These are phyloP conservation scores for Mediolabrus comicus DNA, from an alignment of 108 stramenopile genomes.

Conservation along the genomic window DNA sequence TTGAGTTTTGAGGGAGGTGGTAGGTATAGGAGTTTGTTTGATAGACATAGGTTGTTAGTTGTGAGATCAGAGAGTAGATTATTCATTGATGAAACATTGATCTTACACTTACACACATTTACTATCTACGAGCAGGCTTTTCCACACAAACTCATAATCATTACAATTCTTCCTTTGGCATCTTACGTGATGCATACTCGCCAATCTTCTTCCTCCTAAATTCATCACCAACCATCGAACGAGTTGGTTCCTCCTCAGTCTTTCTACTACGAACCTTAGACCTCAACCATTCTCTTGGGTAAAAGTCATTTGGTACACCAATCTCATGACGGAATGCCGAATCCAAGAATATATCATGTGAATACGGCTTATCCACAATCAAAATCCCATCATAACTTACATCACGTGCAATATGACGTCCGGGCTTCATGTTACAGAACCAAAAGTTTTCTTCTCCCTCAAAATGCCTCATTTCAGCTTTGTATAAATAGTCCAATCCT, in stretches of 20 bases:
- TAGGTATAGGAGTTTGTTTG: too few relatives aligned
- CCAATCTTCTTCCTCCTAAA: slow-evolving; percentile 22
- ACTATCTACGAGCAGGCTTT: background rate
- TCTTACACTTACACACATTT: background rate
- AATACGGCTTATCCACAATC: slow-evolving; percentile 29
- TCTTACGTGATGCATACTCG: slow-evolving; percentile 3
- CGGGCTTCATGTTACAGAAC: slow-evolving; percentile 25
- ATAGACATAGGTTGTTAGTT: too few relatives aligned
- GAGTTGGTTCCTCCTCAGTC: background rate
- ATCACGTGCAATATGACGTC: slow-evolving; percentile 28
- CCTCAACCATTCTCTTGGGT: slow-evolving; percentile 34
- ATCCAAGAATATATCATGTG: slow-evolving; percentile 22
- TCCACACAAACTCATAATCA: background rate
- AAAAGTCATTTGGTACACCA: slow-evolving; percentile 40
- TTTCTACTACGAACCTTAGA: slow-evolving; percentile 14
- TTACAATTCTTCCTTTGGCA: background rate
- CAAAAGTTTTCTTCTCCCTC: slow-evolving; percentile 16
- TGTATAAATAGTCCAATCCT: slow-evolving; percentile 18
- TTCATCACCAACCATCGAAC: slow-evolving; percentile 8
- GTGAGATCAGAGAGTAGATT: too few relatives aligned
- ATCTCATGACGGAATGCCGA: slow-evolving; percentile 40
- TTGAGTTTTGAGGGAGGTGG: too few relatives aligned
- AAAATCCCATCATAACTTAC: slow-evolving; percentile 26
- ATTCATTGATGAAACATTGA: too few relatives aligned
- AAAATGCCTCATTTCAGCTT: slow-evolving; percentile 37